phyloP scores from a whole-genome alignment of 1,139 yeast species.

The Saccharomycopsis crataegensis region DNA sequence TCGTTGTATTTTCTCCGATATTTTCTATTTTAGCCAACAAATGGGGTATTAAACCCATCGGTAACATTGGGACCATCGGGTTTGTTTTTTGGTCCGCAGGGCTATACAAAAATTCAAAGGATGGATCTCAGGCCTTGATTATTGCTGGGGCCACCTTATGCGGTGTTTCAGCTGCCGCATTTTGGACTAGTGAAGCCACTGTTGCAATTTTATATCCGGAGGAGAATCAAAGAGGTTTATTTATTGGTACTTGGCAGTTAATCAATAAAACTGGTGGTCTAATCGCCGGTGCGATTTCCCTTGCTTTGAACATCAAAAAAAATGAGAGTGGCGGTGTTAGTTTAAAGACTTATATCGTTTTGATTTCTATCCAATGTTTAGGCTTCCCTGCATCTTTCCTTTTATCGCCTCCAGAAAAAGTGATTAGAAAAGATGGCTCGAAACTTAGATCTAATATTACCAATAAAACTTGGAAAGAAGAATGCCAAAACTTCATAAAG shows the following conservation, averaged over 20 bases:
- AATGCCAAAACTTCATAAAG: too few species aligned
- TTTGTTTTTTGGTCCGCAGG: conserved; percentile 27
- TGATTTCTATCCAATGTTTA: conserved; percentile 25
- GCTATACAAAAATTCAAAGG: conserved; percentile 25
- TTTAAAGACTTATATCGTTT: conserved; percentile 25
- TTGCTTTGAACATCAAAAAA: conserved; percentile 22
- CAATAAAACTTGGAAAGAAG: too few species aligned
- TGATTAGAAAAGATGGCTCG: too few species aligned
- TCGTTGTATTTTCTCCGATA: conserved; percentile 24
- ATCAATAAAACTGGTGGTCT: conserved; percentile 25
- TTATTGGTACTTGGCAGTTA: conserved; percentile 26
- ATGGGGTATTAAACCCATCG: conserved; percentile 19
- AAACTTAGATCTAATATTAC: too few species aligned
- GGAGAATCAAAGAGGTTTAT: conserved; percentile 23
- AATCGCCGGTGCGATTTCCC: conserved; percentile 25
- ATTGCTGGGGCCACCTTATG: conserved; percentile 24
- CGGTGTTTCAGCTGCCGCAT: conserved; percentile 25
- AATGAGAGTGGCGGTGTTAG: conserved; percentile 23
- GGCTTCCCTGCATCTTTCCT: conserved; percentile 21
- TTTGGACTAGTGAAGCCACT: conserved; percentile 27
- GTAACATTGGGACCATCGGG: conserved; percentile 23
- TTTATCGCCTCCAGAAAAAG: neutral
- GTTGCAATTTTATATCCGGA: conserved; percentile 26
- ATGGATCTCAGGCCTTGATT: conserved; percentile 25
- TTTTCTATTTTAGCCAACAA: conserved; percentile 22